A percentile compares a stretch with the other conserved stretches of the same genome.
phyloP scores from a whole-genome alignment of 768 basidiomycete species.

The Pisolithus microcarpus region DNA sequence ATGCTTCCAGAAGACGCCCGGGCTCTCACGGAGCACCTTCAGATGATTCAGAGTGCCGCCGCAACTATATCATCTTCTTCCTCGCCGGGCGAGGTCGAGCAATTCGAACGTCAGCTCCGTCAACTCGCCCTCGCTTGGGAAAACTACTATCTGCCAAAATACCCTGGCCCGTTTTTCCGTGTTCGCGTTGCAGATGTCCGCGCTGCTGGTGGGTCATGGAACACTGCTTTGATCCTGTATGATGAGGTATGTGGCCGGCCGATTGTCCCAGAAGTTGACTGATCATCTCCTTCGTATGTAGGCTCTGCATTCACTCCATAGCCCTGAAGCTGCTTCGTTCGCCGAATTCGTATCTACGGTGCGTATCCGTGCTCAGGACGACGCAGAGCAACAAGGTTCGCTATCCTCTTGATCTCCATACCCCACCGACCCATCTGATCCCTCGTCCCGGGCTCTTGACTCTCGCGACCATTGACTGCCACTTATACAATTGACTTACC shows the following conservation, averaged over 20 bases:
- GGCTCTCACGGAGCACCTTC: constrained; percentile 12
- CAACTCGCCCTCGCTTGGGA: constrained; percentile 25
- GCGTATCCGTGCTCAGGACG: constrained; percentile 18
- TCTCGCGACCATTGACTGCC: not conserved
- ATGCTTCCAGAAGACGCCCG: constrained; percentile 17
- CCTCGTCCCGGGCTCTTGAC: not conserved
- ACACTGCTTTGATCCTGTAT: constrained; percentile 23
- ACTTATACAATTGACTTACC: not conserved
- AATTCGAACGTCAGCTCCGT: constrained; percentile 18
- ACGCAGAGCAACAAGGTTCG: constrained; percentile 24
- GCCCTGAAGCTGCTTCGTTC: constrained; percentile 15
- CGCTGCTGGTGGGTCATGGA: constrained; percentile 24
- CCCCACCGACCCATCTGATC: not conserved
- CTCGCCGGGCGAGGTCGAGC: constrained; percentile 10
- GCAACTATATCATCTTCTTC: not conserved
- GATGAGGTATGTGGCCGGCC: constrained; percentile 18
- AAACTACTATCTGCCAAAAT: constrained; percentile 26
- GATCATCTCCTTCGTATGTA: not conserved
- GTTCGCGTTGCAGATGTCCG: constrained; percentile 28
- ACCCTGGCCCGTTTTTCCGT: constrained; percentile 24
- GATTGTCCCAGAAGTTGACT: not conserved
- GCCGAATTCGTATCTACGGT: constrained; percentile 19
- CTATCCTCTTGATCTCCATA: not conserved
- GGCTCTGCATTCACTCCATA: constrained; percentile 19
- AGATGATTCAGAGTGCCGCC: constrained; percentile 13